phyloP scores from a whole-genome alignment of 2,329 filamentous ascomycete species.

The Nemania serpens region DNA sequence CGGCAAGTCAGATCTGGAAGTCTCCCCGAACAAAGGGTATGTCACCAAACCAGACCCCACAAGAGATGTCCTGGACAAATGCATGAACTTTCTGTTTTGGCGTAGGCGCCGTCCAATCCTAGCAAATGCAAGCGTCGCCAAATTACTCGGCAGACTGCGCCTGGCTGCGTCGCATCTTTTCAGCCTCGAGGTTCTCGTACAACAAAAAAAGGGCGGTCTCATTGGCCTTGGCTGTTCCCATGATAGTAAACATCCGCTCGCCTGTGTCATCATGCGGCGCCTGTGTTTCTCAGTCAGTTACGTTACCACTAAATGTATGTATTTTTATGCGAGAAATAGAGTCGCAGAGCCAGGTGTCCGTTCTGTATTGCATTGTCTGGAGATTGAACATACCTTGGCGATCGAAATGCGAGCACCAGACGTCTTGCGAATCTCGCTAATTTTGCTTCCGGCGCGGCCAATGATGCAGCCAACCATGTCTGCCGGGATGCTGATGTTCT shows the following conservation, averaged over 20 bases:
- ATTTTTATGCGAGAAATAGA: background rate
- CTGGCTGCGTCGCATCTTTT: constrained; percentile 98
- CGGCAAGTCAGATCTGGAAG: constrained; percentile 66
- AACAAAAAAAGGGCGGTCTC: constrained; percentile 94
- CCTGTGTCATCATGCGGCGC: constrained; percentile 95
- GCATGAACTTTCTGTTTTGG: constrained; percentile 41
- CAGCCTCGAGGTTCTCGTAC: constrained; percentile 98
- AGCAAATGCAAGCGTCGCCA: constrained; percentile 12
- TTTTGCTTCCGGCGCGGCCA: constrained; percentile 91
- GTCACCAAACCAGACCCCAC: constrained; percentile 55
- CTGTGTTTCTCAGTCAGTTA: constrained; percentile 43
- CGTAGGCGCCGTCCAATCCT: constrained; percentile 31
- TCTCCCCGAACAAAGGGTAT: constrained; percentile 52
- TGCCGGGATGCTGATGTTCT: constrained; percentile 98
- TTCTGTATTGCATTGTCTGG: background rate
- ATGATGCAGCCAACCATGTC: constrained; percentile 99
- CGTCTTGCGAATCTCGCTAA: constrained; percentile 96
- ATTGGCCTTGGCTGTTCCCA: constrained; percentile 90
- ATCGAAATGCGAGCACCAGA: constrained; percentile 97
- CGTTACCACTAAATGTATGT: background rate
- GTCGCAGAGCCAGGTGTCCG: background rate
- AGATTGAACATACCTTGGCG: constrained; percentile 68
- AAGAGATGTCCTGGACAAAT: constrained; percentile 46
- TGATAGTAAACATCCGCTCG: constrained; percentile 99
- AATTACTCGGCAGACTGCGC: constrained; percentile 60